Base-by-base conservation (phyloP, 2,329 filamentous ascomycete species). In the Blastomyces emzantsi region DNA sequence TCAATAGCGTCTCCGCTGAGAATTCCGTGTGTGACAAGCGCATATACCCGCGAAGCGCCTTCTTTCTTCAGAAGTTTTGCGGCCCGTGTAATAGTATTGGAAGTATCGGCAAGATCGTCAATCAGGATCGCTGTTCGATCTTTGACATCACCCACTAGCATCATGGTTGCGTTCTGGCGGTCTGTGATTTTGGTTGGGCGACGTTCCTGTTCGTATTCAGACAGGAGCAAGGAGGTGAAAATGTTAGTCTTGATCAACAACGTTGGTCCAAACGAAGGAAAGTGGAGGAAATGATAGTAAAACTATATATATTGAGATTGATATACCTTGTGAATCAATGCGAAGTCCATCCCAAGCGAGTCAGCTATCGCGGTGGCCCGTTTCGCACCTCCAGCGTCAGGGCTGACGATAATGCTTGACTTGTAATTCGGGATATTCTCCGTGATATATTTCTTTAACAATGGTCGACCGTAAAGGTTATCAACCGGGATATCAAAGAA, bases 401-500 rank as follows among this genome's bases (percentile, higher is more conserved):
- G 94, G 72, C 90, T 96, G 71, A 99, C 93, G 72, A 99, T 89
- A 56, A 99, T 92, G 47, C 90, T 90, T 64, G 93, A 85, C 75
- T 87, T 88, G 77, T 87, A 92, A 73, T 92, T 88, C 59, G 90
- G 88, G 65, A 96, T 94, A 71, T 91, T 86, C 72, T 89, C 87
- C 73, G 92, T 87, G 70, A 88, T 87, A 74, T 87, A 87, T 70
- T 83, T 85, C 73, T 85, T 84, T 64, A 87, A 69, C 43, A 80
- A 70, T 45, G 79, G 79, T 61, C 79, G 74, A 17, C 78, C 93
- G 78, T 97, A 97, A 22, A 99, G 83, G 75, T 99, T 99, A 79
- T 99, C 94, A 63, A 99, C 94, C 2, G 94, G 94, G 64, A 97
- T 96, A 73, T 99, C 93, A 73, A 99, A 97, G 82, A 97, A 99